A percentile compares a stretch with the other conserved stretches of the same genome.
Evolutionary conservation across 306 rosid genomes (phyloP).

Genomic region (Castanea mollissima): DNA sequence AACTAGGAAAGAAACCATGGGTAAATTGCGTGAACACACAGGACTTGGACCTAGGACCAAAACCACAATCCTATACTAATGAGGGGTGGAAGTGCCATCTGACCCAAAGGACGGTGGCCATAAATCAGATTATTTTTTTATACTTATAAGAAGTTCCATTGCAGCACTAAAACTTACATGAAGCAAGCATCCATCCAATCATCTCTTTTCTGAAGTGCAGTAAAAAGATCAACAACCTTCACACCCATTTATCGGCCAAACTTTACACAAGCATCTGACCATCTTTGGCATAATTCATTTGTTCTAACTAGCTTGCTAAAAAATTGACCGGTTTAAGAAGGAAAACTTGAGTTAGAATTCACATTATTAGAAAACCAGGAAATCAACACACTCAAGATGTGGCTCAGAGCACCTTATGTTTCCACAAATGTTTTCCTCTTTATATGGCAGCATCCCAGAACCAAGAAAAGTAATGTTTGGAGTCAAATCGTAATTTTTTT

Average conservation of each 20-base stretch:
- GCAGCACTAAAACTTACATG: constrained; percentile 50
- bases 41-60: too few species aligned
- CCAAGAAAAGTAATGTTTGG: constrained; percentile 1
- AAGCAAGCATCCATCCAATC: constrained; percentile 44
- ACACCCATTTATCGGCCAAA: too few species aligned
- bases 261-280: too few species aligned
- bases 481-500: not conserved
- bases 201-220: constrained; percentile 38
- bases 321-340: constrained; percentile 36
- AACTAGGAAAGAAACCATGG: not conserved
- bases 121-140: too few species aligned
- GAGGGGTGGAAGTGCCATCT: too few species aligned
- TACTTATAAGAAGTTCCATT: too few species aligned
- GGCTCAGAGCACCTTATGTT: constrained; percentile 46
- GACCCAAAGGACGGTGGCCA: too few species aligned
- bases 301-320: constrained; percentile 66
- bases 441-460: constrained; percentile 64
- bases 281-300: too few species aligned
- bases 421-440: constrained; percentile 54
- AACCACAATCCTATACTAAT: too few species aligned
- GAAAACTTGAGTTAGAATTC: not conserved
- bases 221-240: too few species aligned
- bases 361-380: not conserved
- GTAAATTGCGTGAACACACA: too few species aligned
- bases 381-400: constrained; percentile 8